These are phyloP conservation scores for Phyllostachys edulis DNA, from an alignment of 176 grass and related monocot species.

Conservation along the genomic window DNA sequence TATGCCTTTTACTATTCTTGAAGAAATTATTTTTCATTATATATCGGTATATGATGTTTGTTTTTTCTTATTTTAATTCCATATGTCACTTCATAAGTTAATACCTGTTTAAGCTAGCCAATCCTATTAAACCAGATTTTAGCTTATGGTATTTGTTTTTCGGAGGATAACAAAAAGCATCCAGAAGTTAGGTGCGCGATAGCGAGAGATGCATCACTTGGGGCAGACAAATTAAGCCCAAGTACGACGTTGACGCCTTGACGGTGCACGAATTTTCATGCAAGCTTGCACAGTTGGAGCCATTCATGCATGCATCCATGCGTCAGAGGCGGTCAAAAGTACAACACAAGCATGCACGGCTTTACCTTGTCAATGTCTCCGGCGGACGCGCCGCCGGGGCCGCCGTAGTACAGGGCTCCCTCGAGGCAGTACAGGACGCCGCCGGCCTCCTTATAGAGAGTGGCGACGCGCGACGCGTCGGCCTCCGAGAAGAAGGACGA, in stretches of 20 bases:
- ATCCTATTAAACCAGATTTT: not conserved
- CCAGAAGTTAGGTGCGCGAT: not conserved
- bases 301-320: not conserved
- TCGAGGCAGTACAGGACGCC: constrained; percentile 61
- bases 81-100: not conserved
- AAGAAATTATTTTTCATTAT: not conserved
- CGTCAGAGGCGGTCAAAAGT: not conserved
- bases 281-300: not conserved
- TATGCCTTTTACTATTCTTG: not conserved
- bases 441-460: constrained; percentile 18
- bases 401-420: constrained; percentile 56
- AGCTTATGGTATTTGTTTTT: not conserved
- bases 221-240: constrained; percentile 22
- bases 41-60: not conserved
- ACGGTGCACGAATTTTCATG: not conserved
- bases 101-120: not conserved
- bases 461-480: constrained; percentile 14
- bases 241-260: constrained; percentile 32
- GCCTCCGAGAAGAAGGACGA: constrained; percentile 29
- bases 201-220: not conserved
- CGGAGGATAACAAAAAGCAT: not conserved
- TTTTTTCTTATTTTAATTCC: not conserved
- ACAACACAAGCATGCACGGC: not conserved
- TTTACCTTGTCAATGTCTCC: constrained; percentile 39
- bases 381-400: not conserved